These are phyloP conservation scores for Amaranthus tricolor DNA, from an alignment of 179 eudicot genomes.

Conservation along the genomic window DNA sequence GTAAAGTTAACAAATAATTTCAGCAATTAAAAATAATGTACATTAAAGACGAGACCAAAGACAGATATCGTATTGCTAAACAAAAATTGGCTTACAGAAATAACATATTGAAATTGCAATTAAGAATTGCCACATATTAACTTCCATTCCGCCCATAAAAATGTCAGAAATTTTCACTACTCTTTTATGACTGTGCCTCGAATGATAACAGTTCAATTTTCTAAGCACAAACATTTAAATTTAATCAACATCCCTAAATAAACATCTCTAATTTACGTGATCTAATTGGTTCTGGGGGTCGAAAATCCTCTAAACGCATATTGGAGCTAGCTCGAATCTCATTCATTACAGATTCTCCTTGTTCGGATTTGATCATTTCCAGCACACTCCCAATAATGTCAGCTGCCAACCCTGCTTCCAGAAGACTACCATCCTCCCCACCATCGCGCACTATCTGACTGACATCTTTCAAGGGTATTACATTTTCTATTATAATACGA, in stretches of 20 bases:
- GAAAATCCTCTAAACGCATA: constrained; percentile 56
- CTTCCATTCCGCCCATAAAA: constrained; percentile 16
- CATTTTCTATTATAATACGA: constrained; percentile 54
- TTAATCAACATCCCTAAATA: constrained; percentile 33
- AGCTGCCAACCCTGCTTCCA: constrained; percentile 69
- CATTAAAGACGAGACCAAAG: too few relatives aligned
- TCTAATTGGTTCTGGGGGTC: constrained; percentile 49
- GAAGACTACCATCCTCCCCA: constrained; percentile 76
- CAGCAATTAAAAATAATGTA: too few relatives aligned
- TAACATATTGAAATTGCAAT: constrained; percentile 13
- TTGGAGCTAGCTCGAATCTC: constrained; percentile 50
- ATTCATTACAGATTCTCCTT: constrained; percentile 58
- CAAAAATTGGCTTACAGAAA: background rate
- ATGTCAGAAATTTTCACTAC: constrained; percentile 14
- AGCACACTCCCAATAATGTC: constrained; percentile 70
- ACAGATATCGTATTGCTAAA: too few relatives aligned
- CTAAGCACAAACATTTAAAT: constrained; percentile 22
- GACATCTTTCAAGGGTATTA: constrained; percentile 52
- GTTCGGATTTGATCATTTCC: constrained; percentile 56
- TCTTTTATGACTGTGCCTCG: constrained; percentile 21
- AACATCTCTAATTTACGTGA: constrained; percentile 61
- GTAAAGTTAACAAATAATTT: too few relatives aligned
- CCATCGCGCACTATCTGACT: constrained; percentile 65
- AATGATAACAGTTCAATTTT: constrained; percentile 22
- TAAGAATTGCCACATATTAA: constrained; percentile 21